A percentile compares a stretch with the other conserved stretches of the same genome.
phyloP scores from a whole-genome alignment of 495 filamentous ascomycete genomes.

The Hypoxylon crocopeplum region DNA sequence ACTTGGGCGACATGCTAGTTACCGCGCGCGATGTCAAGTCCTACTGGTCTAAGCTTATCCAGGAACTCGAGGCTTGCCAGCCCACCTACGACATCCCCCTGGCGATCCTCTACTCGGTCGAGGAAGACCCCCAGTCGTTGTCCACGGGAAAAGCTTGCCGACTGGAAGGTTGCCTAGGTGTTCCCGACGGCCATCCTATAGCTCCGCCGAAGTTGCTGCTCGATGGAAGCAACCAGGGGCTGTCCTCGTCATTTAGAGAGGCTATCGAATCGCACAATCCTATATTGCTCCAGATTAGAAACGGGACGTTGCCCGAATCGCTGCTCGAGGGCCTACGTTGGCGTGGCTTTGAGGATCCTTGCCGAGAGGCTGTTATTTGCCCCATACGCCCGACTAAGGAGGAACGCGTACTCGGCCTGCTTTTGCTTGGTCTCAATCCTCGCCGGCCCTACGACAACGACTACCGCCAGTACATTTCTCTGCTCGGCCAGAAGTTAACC shows the following conservation, averaged over 20 bases:
- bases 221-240: constrained; percentile 64
- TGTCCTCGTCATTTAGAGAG: constrained; percentile 68
- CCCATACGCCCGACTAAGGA: constrained; percentile 73
- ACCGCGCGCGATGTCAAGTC: constrained; percentile 67
- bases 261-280: constrained; percentile 64
- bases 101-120: constrained; percentile 66
- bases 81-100: constrained; percentile 63
- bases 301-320: constrained; percentile 61
- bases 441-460: constrained; percentile 72
- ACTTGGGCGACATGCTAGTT: constrained; percentile 71
- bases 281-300: constrained; percentile 61
- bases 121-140: constrained; percentile 60
- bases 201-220: constrained; percentile 62
- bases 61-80: constrained; percentile 65
- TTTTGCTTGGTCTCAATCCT: constrained; percentile 73
- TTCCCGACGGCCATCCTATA: constrained; percentile 66
- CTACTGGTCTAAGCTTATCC: constrained; percentile 65
- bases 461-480: constrained; percentile 70
- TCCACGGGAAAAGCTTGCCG: constrained; percentile 64
- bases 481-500: constrained; percentile 71
- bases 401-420: constrained; percentile 66
- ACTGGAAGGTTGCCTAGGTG: constrained; percentile 65
- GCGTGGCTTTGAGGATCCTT: constrained; percentile 69
- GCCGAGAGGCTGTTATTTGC: constrained; percentile 70
- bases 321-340: constrained; percentile 66